Evolutionary conservation across 2,329 filamentous ascomycete genomes (phyloP), one percentile per base, ranked within the genome.

Genomic region (Paecilomyces variotii): DNA sequence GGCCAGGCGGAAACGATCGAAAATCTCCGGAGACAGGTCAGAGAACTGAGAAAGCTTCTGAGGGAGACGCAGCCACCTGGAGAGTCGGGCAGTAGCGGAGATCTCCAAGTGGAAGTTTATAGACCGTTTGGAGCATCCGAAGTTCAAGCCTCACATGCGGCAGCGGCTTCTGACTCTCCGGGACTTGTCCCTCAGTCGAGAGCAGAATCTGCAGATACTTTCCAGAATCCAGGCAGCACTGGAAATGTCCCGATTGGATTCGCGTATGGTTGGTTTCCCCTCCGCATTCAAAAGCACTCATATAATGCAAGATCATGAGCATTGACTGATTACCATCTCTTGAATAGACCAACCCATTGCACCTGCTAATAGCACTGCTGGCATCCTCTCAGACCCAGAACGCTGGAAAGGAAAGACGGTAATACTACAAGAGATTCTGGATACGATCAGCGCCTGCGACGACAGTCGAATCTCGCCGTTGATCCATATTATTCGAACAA

Each of bases 1-100:
- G 85, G 87, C 79, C 80, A 85, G 66, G 75, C 81, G 45, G 77
- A 69, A 32, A 63, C 68, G 26, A 70, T 70, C 35, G 59, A 68
- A 24, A 63, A 61, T 11, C 54, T 70, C 32, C 64, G 68, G 14
- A 63, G 64, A 24, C 67, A 70, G 50, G 59, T 70, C 55, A 59
- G 57, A 19, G 50, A 32, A n/a, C 53, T 62, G 12, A 62, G 59
- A 25, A 52, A 57, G 32, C 35, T 28, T 25, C 30, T 59, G 39
- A 56, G 28, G 3, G 55, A 58, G 35, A 30, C 45, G 12, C 45
- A 57, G 53, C 51, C 26, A 12, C 12, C 34, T 28, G 6, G n/a
- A 24, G 35, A 27, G 4, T 49, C 14, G 7, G 35, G 12, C n/a
- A 19, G 12, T 5, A 19, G 30, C 34, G 34, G 30, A 35, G 34